Conservation (phyloP, 352 stramenopile species). For the Phytophthora uliginosa region DNA sequence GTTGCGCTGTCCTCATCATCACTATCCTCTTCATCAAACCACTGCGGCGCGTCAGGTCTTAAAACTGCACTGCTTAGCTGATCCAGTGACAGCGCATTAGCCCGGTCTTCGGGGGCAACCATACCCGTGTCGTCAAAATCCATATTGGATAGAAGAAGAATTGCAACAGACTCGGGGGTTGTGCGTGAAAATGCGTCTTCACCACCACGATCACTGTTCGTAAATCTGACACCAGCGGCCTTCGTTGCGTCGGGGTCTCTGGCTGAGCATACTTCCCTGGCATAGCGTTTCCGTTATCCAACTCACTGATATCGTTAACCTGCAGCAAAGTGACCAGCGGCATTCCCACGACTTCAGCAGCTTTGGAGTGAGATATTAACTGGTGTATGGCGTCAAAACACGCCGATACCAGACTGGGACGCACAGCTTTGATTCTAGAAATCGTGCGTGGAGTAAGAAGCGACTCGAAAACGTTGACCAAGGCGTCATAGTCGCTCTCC, state of each 20-base stretch:
- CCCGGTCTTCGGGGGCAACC: background rate
- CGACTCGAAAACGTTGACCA: conserved; percentile 17
- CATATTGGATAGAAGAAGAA: background rate
- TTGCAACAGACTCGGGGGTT: conserved; percentile 10
- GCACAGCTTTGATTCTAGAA: background rate
- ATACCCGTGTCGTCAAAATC: conserved; percentile 9
- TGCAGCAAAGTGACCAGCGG: conserved; percentile 7
- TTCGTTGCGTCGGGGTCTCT: background rate
- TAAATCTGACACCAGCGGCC: background rate
- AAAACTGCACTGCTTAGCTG: conserved; percentile 1
- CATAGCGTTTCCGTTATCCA: background rate
- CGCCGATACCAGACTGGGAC: background rate
- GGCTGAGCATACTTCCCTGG: background rate
- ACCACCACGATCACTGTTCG: background rate
- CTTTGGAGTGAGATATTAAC: conserved; percentile 12
- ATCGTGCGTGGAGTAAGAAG: conserved; percentile 7
- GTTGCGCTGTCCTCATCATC: background rate
- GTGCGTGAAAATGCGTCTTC: background rate
- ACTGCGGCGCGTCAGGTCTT: conserved; percentile 23
- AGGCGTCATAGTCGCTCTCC: background rate
- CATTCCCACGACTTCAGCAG: conserved; percentile 7
- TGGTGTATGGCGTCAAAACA: conserved; percentile 16
- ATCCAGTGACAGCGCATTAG: background rate
- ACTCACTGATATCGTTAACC: background rate
- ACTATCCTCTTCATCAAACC: conserved; percentile 24